Evolutionary conservation across 2,329 filamentous ascomycete species (phyloP).

Genomic region (Diaporthe sp.): DNA sequence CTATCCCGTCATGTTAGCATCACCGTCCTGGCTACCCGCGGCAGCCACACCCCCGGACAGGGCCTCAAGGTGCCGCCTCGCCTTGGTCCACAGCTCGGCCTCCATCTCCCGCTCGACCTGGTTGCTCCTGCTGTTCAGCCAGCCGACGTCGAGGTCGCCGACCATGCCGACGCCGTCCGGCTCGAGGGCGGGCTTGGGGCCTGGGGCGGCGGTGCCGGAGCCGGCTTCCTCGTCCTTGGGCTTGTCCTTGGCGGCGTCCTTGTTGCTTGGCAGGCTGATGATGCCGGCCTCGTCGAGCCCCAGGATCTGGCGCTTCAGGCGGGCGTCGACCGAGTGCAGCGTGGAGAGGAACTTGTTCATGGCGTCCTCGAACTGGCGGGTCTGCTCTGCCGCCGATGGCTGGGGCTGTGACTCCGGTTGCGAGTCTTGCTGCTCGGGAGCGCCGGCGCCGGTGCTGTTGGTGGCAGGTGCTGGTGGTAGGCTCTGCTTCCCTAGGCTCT

Average conservation of each 20-base stretch:
- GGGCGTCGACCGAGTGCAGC: slow-evolving; percentile 81
- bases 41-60: slow-evolving; percentile 44
- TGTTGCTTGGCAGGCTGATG: slow-evolving; percentile 63
- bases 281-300: slow-evolving; percentile 87
- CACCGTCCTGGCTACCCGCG: slow-evolving; percentile 22
- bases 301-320: slow-evolving; percentile 81
- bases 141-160: slow-evolving; percentile 83
- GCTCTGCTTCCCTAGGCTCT: slow-evolving; percentile 68
- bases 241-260: slow-evolving; percentile 43
- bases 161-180: slow-evolving; percentile 69
- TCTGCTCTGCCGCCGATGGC: slow-evolving; percentile 61
- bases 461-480: slow-evolving; percentile 28
- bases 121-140: slow-evolving; percentile 88
- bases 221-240: slow-evolving; percentile 43
- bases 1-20: slow-evolving; percentile 52
- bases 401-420: slow-evolving; percentile 31
- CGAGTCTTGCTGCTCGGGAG: slow-evolving; percentile 16
- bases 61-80: slow-evolving; percentile 67
- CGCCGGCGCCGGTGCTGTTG: slow-evolving; percentile 48
- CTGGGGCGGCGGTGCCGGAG: slow-evolving; percentile 50
- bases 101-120: slow-evolving; percentile 88
- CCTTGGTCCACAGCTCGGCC: slow-evolving; percentile 80
- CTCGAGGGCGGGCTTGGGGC: slow-evolving; percentile 55
- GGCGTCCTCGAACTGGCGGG: slow-evolving; percentile 69
- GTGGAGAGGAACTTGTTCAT: slow-evolving; percentile 79